Percentiles rank a stretch among this genome's conserved stretches.
Evolutionary conservation across 495 filamentous ascomycete species (phyloP).

Genomic region (Trichoderma reesei): DNA sequence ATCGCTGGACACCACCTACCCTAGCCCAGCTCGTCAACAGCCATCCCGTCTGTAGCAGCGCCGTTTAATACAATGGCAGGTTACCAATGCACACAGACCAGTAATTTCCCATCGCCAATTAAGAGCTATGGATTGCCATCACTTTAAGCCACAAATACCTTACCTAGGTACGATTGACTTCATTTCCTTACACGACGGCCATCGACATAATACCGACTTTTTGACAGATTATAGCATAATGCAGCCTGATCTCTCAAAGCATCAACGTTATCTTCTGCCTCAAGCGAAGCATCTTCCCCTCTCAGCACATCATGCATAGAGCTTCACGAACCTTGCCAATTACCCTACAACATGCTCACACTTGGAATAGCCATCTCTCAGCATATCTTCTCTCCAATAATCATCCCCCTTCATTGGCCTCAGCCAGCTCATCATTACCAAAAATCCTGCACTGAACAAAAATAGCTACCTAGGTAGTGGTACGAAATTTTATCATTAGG

Average conservation of each 20-base stretch:
- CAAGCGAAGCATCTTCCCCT: no score
- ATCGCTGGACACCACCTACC: background rate
- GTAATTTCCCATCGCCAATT: no score
- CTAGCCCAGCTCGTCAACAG: no score
- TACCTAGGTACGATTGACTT: no score
- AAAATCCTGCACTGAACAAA: background rate
- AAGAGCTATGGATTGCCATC: no score
- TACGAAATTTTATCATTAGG: background rate
- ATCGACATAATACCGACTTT: no score
- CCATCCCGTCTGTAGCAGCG: no score
- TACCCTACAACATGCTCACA: background rate
- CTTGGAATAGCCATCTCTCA: background rate
- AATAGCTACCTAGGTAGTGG: no score
- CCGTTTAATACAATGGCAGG: no score
- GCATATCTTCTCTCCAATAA: background rate
- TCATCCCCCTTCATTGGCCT: background rate
- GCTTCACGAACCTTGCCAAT: background rate
- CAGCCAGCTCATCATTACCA: background rate
- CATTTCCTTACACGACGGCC: no score
- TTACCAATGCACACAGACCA: no score
- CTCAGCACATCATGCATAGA: background rate
- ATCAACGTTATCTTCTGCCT: background rate
- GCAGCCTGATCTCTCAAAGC: background rate
- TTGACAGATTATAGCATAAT: background rate
- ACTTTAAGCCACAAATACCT: no score